Percentiles rank a stretch among this genome's conserved stretches.
phyloP scores from a whole-genome alignment of 1,284 basidiomycete genomes.

The Rhodotorula sp. region DNA sequence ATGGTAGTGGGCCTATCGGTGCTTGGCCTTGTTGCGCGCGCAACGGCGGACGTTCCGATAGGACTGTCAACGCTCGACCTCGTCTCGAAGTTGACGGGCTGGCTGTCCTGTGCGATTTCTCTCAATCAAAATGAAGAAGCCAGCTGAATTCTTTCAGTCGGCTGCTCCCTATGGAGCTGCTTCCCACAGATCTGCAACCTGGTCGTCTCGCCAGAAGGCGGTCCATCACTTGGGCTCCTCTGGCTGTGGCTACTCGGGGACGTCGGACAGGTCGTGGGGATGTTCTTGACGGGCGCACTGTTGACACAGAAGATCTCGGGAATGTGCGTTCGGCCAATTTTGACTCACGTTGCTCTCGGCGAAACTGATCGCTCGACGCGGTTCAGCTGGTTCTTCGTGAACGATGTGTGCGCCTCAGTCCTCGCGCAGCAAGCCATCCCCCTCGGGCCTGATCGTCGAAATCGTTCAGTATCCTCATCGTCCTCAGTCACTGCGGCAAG shows the following conservation, averaged over 20 bases:
- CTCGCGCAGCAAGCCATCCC: background rate
- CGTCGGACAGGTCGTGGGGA: background rate
- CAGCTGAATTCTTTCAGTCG: background rate
- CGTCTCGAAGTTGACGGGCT: background rate
- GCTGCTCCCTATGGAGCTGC: constrained; percentile 19
- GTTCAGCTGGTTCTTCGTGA: constrained; percentile 3
- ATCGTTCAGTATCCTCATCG: background rate
- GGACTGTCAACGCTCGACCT: constrained; percentile 6
- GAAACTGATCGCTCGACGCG: too few relatives aligned
- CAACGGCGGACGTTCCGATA: background rate
- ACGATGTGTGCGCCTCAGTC: constrained; percentile 2
- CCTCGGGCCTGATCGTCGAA: too few relatives aligned
- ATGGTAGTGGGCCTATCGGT: background rate
- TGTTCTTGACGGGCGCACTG: constrained; percentile 3
- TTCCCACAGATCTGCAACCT: constrained; percentile 17
- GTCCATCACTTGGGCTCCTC: background rate
- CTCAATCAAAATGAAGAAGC: background rate
- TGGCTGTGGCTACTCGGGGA: constrained; percentile 14
- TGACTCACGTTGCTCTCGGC: background rate
- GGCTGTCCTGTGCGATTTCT: constrained; percentile 5
- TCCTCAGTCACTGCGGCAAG: background rate
- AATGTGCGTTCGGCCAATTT: background rate
- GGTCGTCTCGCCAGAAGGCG: background rate
- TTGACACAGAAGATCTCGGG: constrained; percentile 3
- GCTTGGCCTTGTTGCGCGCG: background rate